Base-by-base conservation (phyloP, 345 rosid genomes). In the Populus pruinosa region DNA sequence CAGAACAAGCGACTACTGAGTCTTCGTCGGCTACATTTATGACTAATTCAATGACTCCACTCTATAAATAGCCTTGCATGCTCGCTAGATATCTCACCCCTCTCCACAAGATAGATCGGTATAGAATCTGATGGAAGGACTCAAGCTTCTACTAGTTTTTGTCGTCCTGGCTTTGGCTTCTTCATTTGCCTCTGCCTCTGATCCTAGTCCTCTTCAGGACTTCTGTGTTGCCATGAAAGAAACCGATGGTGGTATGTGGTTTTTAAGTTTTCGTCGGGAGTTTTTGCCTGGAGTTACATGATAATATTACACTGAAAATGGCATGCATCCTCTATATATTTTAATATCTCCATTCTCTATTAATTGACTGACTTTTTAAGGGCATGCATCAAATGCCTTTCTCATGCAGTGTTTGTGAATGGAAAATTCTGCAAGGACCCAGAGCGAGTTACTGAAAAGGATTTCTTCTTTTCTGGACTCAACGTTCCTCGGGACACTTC, bases 381-480 rank as follows among this genome's bases (percentile, higher is more conserved):
- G 41, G 25, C 25, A 25, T 25, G 8, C 20, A 18, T 18, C 9
- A 6, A 35, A n/a, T 17, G 49, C 36, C 25, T 18, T 31, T 6
- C 21, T 31, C 16, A 21, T 35, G 78, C 65, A 67, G 78, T 66
- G 29, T 75, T 67, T 14, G 11, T 75, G n/a, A 50, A 75, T 16
- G 72, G 72, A 16, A 75, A 67, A 14, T 75, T 75, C 21, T 50
- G 78, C 72, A 75, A 67, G 71, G 65, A 66, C 56, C 78, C 78
- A n/a, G 16, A 49, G 49, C 41, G 10, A 2, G 71, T 31, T 13
- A 67, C 11, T 3, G 49, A 20, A 12, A 9, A 35, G 2, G 72
- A 75, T 67, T 75, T 75, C 65, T 62, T 33, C 64, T 23, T 67
- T 27, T 1, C 47, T 13, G 50, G 78, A 13, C 71, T 75, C n/a